Base-by-base conservation (phyloP, 2,329 filamentous ascomycete species). In the Fusarium zealandicum region DNA sequence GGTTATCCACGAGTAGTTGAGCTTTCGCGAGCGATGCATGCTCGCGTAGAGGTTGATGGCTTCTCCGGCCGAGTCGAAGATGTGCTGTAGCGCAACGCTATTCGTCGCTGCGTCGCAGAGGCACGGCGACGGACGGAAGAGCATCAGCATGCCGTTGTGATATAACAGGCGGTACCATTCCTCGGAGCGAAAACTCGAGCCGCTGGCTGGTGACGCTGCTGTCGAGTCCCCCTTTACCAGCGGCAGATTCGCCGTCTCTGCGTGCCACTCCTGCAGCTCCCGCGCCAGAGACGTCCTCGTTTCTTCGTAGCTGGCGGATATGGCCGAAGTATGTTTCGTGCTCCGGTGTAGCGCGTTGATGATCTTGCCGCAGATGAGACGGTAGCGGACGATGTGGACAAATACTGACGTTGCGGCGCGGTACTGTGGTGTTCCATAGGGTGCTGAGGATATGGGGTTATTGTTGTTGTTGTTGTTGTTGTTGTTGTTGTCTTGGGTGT, bases 1-100 rank as follows among this genome's bases (percentile, higher is more conserved):
- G 0, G 78, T 79, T 20, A 81, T 75, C 78, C 78, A 81, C 0
- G 74, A 76, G 35, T 75, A 80, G 58, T 80, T 81, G 50, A 81
- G 76, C 38, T 75, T 75, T 5, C 76, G 69, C 0, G 75, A 76
- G 6, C 73, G 72, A 41, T 80, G 76, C 1, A 81, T 60, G 14
- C 70, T 73, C 1, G 78, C 71, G 44, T 81, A 81, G 0, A 78
- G 63, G 2, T 65, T 70, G 36, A 81, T 78, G 0, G 75, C 66
- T 14, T 75, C 67, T 18, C 72, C 69, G 1, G 77, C 70, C 0
- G 76, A 73, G 13, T 69, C 66, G 38, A 75, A 78, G 12, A 78
- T 72, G 17, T 71, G 70, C 30, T 76, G 74, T 0, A 77, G 56
- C 0, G 66, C 56, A 5, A 56, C 41, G 31, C 64, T 61, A 32